Evolutionary conservation across 129 eudicot genomes (phyloP).

Genomic region (Escallonia herrerae): DNA sequence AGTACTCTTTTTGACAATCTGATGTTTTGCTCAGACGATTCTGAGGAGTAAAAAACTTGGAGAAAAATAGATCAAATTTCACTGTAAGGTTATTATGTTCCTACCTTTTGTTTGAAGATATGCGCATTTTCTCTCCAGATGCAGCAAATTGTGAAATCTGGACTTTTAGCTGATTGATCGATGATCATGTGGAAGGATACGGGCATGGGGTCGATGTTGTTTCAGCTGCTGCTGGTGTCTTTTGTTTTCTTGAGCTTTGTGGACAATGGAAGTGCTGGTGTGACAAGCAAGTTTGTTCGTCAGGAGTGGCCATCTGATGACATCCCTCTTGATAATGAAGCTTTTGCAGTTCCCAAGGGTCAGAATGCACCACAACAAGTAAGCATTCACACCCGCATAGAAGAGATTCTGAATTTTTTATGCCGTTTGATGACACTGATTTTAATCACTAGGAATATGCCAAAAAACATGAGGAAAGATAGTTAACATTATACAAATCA

Average conservation of each 20-base stretch:
- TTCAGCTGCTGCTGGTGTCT: constrained; percentile 30
- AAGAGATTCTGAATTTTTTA: no score
- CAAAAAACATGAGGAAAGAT: no score
- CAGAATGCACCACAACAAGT: constrained; percentile 91
- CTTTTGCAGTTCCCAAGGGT: constrained; percentile 66
- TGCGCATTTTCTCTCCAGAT: background rate
- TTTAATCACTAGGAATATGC: no score
- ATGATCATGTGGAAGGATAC: constrained; percentile 15
- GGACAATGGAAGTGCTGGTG: constrained; percentile 46
- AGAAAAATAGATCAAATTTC: no score
- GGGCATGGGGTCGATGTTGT: constrained; percentile 28
- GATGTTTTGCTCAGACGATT: no score
- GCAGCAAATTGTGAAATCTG: background rate
- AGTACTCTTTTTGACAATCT: no score
- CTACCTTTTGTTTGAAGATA: no score
- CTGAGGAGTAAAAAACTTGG: no score
- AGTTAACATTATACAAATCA: no score
- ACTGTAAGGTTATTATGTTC: no score
- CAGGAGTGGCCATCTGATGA: constrained; percentile 80
- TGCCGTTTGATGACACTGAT: no score
- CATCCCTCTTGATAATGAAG: constrained; percentile 86
- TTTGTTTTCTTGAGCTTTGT: constrained; percentile 33
- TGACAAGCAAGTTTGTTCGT: constrained; percentile 75
- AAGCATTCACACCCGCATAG: constrained; percentile 9
- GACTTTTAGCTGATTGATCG: constrained; percentile 15